These are phyloP conservation scores for Pyrenula aspistea DNA, from an alignment of 495 filamentous ascomycete species.

Conservation along the genomic window DNA sequence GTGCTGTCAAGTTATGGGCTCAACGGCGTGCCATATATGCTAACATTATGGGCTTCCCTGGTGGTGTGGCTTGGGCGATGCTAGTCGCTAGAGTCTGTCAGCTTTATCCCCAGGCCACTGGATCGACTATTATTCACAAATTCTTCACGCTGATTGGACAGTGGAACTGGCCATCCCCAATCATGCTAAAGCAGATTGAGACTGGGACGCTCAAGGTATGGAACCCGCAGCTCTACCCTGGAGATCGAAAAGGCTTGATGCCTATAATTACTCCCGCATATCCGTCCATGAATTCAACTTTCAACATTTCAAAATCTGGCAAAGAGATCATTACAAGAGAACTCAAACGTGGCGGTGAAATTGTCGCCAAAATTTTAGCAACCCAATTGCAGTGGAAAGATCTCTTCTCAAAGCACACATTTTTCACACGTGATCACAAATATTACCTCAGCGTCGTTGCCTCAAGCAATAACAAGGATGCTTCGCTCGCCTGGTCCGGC, in stretches of 20 bases:
- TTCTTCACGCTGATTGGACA: slow-evolving; percentile 86
- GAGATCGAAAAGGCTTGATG: slow-evolving; percentile 80
- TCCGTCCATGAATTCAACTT: slow-evolving; percentile 91
- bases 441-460: slow-evolving; percentile 87
- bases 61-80: slow-evolving; percentile 97
- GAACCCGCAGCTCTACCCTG: slow-evolving; percentile 84
- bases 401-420: slow-evolving; percentile 75
- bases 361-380: slow-evolving; percentile 69
- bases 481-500: slow-evolving; percentile 77
- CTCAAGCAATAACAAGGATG: slow-evolving; percentile 75
- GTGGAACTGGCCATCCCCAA: slow-evolving; percentile 90
- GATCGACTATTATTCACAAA: slow-evolving; percentile 72
- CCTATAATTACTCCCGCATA: slow-evolving; percentile 95
- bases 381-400: slow-evolving; percentile 73
- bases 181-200: slow-evolving; percentile 80
- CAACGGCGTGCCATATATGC: slow-evolving; percentile 87
- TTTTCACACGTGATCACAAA: slow-evolving; percentile 86
- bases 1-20: slow-evolving; percentile 93
- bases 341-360: slow-evolving; percentile 60
- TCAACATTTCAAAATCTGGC: slow-evolving; percentile 81
- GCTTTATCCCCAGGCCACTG: slow-evolving; percentile 87
- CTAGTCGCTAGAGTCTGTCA: slow-evolving; percentile 91
- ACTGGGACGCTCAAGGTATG: slow-evolving; percentile 74
- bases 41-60: slow-evolving; percentile 91
- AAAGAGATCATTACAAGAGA: slow-evolving; percentile 74